A percentile compares a stretch with the other conserved stretches of the same genome.
phyloP scores from a whole-genome alignment of 257 asterid species.

The Plantago ovata region DNA sequence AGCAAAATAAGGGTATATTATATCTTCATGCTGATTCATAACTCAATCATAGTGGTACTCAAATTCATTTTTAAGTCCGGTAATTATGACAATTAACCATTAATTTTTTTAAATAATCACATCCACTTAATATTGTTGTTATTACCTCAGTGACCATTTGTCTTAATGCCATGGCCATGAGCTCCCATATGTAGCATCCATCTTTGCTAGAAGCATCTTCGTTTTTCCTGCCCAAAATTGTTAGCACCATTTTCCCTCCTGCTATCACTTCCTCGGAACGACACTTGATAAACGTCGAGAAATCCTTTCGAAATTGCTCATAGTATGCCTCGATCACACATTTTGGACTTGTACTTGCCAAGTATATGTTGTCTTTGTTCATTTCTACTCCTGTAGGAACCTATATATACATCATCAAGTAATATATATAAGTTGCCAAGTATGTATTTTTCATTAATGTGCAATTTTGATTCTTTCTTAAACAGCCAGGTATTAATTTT shows the following conservation, averaged over 20 bases:
- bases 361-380: slow-evolving; percentile 1
- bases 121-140: background rate
- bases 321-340: slow-evolving; percentile 47
- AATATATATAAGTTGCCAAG: too few relatives aligned
- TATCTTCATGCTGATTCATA: too few relatives aligned
- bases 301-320: slow-evolving; percentile 52
- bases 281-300: slow-evolving; percentile 2
- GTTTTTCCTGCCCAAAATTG: slow-evolving; percentile 53
- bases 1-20: too few relatives aligned
- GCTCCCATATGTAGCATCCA: slow-evolving; percentile 61
- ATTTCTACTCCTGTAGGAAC: too few relatives aligned
- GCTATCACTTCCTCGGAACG: too few relatives aligned
- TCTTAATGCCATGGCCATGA: slow-evolving; percentile 41
- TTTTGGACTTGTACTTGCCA: slow-evolving; percentile 38
- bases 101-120: background rate
- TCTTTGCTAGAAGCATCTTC: slow-evolving; percentile 49
- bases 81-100: background rate
- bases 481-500: too few relatives aligned
- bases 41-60: too few relatives aligned
- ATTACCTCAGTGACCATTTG: slow-evolving; percentile 52
- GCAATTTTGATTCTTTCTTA: too few relatives aligned
- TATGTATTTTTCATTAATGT: too few relatives aligned
- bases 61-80: too few relatives aligned
- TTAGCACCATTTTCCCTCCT: slow-evolving; percentile 6
- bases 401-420: too few relatives aligned